Base-by-base conservation (phyloP, 495 filamentous ascomycete genomes). In the Hamigera avellanea region DNA sequence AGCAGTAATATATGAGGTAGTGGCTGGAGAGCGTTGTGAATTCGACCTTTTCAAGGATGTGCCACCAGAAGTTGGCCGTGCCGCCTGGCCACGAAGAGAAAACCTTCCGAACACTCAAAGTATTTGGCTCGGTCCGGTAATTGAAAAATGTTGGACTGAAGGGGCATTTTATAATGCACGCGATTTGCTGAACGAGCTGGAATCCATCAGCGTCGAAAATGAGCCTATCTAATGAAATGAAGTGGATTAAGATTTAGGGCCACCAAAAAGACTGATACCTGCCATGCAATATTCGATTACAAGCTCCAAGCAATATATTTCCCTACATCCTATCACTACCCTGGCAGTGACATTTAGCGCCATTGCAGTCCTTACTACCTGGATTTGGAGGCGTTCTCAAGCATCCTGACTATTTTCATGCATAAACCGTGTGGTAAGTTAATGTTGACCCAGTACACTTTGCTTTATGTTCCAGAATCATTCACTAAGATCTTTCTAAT, bases 1-100 rank as follows among this genome's bases (percentile, higher is more conserved):
- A 15, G 25, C 47, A 35, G 52, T 55, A 16, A 55, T 57, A 25
- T 57, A 55, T 38, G 49, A 57, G 40, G 32, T 57, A 36, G 36
- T 48, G 14, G 50, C 53, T 14, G 47, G 49, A 15, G 32, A 27
- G 1, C 45, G 44, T 29, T 52, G 43, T 42, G 39, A 52, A 21
- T 34, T 60, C 30, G 41, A 57, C 41, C 47, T 57, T n/a, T 55
- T 37, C 36, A 46, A 39, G 37, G 27, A 53, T 34, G 49, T 48
- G 39, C 25, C 35, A 46, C 35, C 38, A 12, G 38, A 36, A 2
- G 45, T 47, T 33, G 49, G 45, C 21, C 33, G 42, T 42, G 52
- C 43, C 32, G 14, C 33, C 32, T 49, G 37, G 45, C 45, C 48
- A 12, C 30, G 45, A 40, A 48, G 52, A 26, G 23, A 36, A 14